Base-by-base conservation (phyloP, 495 filamentous ascomycete species). In the Aspergillus mulundensis region DNA sequence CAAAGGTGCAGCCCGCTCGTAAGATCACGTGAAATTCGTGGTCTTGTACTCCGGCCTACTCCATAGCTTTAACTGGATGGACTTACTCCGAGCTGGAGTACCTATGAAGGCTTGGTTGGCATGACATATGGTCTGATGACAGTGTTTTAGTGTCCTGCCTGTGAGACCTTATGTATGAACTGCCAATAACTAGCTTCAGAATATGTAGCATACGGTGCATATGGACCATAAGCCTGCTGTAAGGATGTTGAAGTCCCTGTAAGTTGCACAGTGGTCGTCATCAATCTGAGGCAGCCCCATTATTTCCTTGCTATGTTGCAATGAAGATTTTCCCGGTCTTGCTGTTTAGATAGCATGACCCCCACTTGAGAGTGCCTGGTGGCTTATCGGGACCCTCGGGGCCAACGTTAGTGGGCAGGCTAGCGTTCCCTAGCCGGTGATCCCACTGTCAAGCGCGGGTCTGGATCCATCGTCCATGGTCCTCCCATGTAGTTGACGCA, bases 271-370 rank as follows among this genome's bases (percentile, higher is more conserved):
- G 38, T 18, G n/a, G 38, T 40, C 38, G 38, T 40, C 38, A 40
- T 40, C 41, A 44, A 44, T 21, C 21, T 19, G 21, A 44, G 41
- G 21, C 41, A 44, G 20, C 25, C 11, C 45, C 45, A 47, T 47
- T 46, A n/a, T 46, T 47, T 45, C 36, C 15, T 54, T 51, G 48
- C 15, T 53, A 6, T 52, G 23, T n/a, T 24, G 20, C 48, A 38
- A 42, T 28, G 39, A 43, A 11, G 50, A 43, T 53, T 41, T 18
- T 42, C 45, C 45, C 25, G n/a, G 38, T 8, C 15, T 12, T 40
- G 24, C 24, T 30, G 43, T 30, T 46, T 46, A 28, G 7, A 15
- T 16, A 40, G 38, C 14, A 16, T 40, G 38, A 40, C n/a, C 14
- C 34, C 38, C 38, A 40, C 38, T 18, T 18, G n/a, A 6, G 14